These are phyloP conservation scores for Backusella luteola DNA, from an alignment of 192 early-diverging fungal species.

Conservation along the genomic window DNA sequence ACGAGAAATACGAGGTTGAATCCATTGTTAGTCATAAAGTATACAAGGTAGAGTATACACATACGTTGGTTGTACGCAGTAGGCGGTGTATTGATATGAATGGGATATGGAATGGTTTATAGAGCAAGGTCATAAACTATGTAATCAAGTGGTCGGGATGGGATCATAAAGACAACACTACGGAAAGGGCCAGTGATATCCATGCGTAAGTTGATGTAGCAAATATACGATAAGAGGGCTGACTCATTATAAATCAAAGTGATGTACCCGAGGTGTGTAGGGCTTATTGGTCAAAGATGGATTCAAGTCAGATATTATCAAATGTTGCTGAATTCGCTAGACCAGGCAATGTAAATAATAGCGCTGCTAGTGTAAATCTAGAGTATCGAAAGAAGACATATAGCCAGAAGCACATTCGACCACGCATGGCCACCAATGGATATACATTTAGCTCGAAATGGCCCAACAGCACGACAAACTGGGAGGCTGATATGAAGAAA, in stretches of 20 bases:
- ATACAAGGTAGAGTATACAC: slow-evolving; percentile 4
- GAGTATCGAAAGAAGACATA: background rate
- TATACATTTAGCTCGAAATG: background rate
- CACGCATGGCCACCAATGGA: background rate
- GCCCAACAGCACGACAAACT: background rate
- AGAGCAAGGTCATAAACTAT: slow-evolving; percentile 12
- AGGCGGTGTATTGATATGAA: background rate
- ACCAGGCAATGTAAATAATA: background rate
- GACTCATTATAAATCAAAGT: background rate
- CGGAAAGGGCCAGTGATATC: background rate
- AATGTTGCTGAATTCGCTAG: background rate
- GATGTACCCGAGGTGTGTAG: slow-evolving; percentile 6
- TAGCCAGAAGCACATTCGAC: background rate
- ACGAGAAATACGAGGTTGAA: slow-evolving; percentile 6
- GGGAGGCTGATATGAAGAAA: background rate
- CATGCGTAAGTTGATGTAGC: slow-evolving; percentile 14
- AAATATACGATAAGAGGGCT: background rate
- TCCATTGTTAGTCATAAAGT: background rate
- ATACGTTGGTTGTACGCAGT: too few relatives aligned
- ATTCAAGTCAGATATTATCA: background rate
- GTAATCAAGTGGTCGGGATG: slow-evolving; percentile 12
- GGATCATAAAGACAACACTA: background rate
- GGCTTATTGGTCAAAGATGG: slow-evolving; percentile 7
- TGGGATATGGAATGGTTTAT: background rate
- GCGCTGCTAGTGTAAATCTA: background rate